Percentiles rank a stretch among this genome's conserved stretches.
Evolutionary conservation across 1,284 basidiomycete species (phyloP).

Genomic region (Bondarzewia mesenterica): DNA sequence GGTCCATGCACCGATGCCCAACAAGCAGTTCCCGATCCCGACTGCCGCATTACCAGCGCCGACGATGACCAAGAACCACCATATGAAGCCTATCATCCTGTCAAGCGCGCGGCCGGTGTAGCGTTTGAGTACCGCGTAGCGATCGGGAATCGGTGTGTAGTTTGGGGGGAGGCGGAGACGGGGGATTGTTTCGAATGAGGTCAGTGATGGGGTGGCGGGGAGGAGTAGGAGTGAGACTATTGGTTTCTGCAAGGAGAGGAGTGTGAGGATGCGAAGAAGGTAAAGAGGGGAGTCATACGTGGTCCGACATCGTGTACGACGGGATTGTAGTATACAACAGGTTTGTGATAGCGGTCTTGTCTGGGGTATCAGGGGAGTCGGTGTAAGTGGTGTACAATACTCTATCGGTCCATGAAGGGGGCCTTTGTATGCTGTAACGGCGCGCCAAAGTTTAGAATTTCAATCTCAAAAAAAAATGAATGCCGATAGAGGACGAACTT

Average conservation of each 20-base stretch:
- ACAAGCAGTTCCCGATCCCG: slow-evolving; percentile 60
- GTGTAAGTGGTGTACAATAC: slow-evolving; percentile 79
- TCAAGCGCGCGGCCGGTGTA: slow-evolving; percentile 60
- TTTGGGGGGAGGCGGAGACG: slow-evolving; percentile 40
- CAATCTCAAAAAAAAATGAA: neutral
- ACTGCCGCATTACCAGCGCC: slow-evolving; percentile 68
- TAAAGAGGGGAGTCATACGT: slow-evolving; percentile 34
- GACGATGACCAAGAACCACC: slow-evolving; percentile 64
- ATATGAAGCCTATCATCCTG: slow-evolving; percentile 62
- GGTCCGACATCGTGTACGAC: slow-evolving; percentile 72
- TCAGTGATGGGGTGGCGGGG: slow-evolving; percentile 29
- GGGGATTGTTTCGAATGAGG: slow-evolving; percentile 22
- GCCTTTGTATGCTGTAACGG: slow-evolving; percentile 52
- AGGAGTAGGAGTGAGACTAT: slow-evolving; percentile 54
- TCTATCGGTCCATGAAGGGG: slow-evolving; percentile 93
- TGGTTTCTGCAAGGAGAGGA: slow-evolving; percentile 47
- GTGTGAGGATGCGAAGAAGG: neutral
- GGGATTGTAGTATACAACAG: slow-evolving; percentile 69
- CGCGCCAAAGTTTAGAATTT: slow-evolving; percentile 2
- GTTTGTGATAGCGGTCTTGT: slow-evolving; percentile 50
- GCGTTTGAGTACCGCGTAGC: slow-evolving; percentile 46
- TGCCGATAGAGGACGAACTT: slow-evolving; percentile 37
- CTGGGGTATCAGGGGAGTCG: slow-evolving; percentile 49
- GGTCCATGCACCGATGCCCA: slow-evolving; percentile 30
- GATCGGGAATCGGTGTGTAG: slow-evolving; percentile 45